Conservation (phyloP, 1,284 basidiomycete genomes). For the Sphaerobolus stellatus region DNA sequence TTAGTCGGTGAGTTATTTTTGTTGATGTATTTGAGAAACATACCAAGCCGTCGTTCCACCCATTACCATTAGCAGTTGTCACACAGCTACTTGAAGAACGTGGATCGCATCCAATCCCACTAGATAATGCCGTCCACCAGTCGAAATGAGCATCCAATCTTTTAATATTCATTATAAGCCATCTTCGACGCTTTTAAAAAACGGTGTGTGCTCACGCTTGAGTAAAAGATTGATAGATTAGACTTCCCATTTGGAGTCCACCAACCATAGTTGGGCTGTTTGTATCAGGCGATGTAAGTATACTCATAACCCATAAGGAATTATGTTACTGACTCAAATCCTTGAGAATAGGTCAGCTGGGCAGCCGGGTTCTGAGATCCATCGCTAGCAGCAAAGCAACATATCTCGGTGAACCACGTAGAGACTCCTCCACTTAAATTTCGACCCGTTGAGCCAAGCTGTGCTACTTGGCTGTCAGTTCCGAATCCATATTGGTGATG, state of each 20-base stretch:
- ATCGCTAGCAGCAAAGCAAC: conserved; percentile 18
- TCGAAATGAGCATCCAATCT: conserved; percentile 26
- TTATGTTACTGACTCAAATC: conserved; percentile 19
- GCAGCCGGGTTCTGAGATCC: conserved; percentile 14
- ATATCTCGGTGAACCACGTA: conserved; percentile 29
- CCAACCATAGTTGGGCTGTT: conserved; percentile 26
- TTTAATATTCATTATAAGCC: conserved; percentile 5
- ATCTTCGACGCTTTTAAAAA: neutral
- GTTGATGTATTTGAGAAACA: neutral
- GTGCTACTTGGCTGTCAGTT: conserved; percentile 17
- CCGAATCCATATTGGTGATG: conserved; percentile 30
- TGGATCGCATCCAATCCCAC: conserved; percentile 25
- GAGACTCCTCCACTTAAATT: conserved; percentile 22
- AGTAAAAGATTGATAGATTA: conserved; percentile 26
- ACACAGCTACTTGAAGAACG: conserved; percentile 17
- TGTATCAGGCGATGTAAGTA: neutral
- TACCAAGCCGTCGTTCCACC: conserved; percentile 23
- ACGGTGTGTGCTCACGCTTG: conserved; percentile 15
- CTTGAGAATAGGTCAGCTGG: conserved; percentile 9
- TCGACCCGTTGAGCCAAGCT: conserved; percentile 19
- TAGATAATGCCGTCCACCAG: conserved; percentile 29
- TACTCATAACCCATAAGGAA: neutral
- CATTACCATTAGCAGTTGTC: conserved; percentile 16
- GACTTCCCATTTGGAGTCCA: conserved; percentile 25
- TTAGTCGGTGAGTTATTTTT: conserved; percentile 5